Percentiles rank a stretch among this genome's conserved stretches.
Evolutionary conservation across 169 alveolate genomes (phyloP).

Genomic region (Hammondia hammondi): DNA sequence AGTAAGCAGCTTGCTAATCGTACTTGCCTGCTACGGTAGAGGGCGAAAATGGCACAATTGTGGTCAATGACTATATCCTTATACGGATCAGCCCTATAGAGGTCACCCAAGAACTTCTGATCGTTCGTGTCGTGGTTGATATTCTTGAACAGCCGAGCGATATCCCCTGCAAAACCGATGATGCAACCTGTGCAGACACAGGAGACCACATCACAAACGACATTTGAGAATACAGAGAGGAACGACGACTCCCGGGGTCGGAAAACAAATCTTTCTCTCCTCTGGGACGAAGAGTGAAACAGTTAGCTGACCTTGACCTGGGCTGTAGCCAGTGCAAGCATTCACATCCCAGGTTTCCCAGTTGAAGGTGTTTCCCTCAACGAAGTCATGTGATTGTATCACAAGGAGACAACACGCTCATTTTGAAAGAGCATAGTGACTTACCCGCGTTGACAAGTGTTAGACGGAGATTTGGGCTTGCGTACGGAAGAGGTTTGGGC

Average conservation of each 20-base stretch:
- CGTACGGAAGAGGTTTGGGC: conserved; percentile 47
- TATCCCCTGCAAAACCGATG: conserved; percentile 11
- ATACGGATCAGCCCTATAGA: not conserved
- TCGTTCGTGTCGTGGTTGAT: not conserved
- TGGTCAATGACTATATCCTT: not conserved
- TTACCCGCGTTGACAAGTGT: conserved; percentile 49
- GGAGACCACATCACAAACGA: not conserved
- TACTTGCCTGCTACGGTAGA: not conserved
- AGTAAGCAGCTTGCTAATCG: too few relatives aligned
- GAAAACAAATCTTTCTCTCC: not conserved
- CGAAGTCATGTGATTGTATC: too few relatives aligned
- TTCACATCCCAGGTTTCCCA: too few relatives aligned
- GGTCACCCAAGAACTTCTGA: not conserved
- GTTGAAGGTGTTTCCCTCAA: too few relatives aligned
- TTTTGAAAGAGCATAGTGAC: not conserved
- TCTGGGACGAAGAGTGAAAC: not conserved
- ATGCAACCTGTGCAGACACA: not conserved
- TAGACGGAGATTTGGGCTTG: not conserved
- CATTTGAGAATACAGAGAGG: not conserved
- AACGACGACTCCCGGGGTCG: not conserved
- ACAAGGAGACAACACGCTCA: too few relatives aligned
- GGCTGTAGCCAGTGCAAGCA: too few relatives aligned
- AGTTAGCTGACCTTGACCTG: too few relatives aligned
- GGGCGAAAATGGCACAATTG: conserved; percentile 11
- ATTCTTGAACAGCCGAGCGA: not conserved